A percentile compares a stretch with the other conserved stretches of the same genome.
phyloP scores from a whole-genome alignment of 805 yeast genomes.

The Lipomyces yamanashiensis region DNA sequence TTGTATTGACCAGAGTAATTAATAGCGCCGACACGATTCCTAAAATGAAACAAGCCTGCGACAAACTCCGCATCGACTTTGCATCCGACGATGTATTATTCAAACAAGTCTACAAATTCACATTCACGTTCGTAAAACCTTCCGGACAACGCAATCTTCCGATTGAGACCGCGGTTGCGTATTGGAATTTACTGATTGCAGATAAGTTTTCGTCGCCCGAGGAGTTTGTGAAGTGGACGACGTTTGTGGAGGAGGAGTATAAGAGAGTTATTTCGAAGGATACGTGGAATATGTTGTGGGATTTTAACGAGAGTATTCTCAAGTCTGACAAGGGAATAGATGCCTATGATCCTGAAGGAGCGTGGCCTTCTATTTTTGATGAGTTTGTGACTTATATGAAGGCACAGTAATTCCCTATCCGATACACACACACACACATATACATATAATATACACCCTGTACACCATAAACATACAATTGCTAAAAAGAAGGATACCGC shows the following conservation, averaged over 20 bases:
- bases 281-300: constrained; percentile 82
- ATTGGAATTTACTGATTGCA: constrained; percentile 74
- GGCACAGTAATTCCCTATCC: constrained; percentile 2
- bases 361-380: constrained; percentile 93
- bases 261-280: constrained; percentile 66
- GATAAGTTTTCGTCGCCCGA: constrained; percentile 43
- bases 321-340: constrained; percentile 56
- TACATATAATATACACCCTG: too few species aligned
- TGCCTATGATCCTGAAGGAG: constrained; percentile 74
- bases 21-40: constrained; percentile 43
- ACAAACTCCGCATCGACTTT: constrained; percentile 46
- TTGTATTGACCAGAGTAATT: constrained; percentile 2
- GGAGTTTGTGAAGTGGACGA: constrained; percentile 55
- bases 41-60: constrained; percentile 55
- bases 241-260: constrained; percentile 53
- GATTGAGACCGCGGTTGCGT: constrained; percentile 66
- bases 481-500: background rate
- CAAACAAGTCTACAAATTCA: constrained; percentile 66
- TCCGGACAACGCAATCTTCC: constrained; percentile 61
- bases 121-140: constrained; percentile 70
- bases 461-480: background rate
- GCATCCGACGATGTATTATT: constrained; percentile 51
- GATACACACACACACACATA: background rate
- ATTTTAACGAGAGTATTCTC: constrained; percentile 58
- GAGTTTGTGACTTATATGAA: constrained; percentile 66